Percentiles rank a stretch among this genome's conserved stretches.
These are phyloP conservation scores for Rhizopogon vulgaris DNA, from an alignment of 768 basidiomycete genomes.

Conservation along the genomic window DNA sequence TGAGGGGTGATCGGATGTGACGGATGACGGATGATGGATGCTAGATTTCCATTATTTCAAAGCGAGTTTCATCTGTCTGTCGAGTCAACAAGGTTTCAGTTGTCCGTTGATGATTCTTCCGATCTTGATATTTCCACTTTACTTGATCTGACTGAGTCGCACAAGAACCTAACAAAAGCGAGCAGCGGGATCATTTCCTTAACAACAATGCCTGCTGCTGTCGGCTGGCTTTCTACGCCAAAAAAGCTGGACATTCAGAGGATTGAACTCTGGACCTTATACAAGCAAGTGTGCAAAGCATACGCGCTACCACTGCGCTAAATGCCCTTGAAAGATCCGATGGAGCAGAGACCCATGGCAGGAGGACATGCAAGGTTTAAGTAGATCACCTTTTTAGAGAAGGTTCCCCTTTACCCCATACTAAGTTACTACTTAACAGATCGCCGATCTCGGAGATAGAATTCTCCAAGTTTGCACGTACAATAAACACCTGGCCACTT, in stretches of 20 bases:
- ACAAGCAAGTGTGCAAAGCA: conserved; percentile 34
- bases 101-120: neutral
- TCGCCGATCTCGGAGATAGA: too few relatives aligned
- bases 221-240: too few relatives aligned
- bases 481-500: too few relatives aligned
- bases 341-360: too few relatives aligned
- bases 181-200: neutral
- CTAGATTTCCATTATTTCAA: too few relatives aligned
- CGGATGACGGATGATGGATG: too few relatives aligned
- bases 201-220: neutral
- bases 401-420: too few relatives aligned
- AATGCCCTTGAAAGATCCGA: conserved; percentile 10
- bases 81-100: neutral
- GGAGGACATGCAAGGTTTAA: too few relatives aligned
- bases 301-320: conserved; percentile 38
- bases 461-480: too few relatives aligned
- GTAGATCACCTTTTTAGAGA: too few relatives aligned
- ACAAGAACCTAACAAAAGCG: neutral
- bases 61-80: neutral
- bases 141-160: neutral
- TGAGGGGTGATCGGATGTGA: too few relatives aligned
- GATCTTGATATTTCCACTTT: neutral
- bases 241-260: conserved; percentile 33
- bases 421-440: too few relatives aligned
- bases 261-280: conserved; percentile 40